Evolutionary conservation across 805 yeast species (phyloP).

Genomic region (Starmerella powellii): DNA sequence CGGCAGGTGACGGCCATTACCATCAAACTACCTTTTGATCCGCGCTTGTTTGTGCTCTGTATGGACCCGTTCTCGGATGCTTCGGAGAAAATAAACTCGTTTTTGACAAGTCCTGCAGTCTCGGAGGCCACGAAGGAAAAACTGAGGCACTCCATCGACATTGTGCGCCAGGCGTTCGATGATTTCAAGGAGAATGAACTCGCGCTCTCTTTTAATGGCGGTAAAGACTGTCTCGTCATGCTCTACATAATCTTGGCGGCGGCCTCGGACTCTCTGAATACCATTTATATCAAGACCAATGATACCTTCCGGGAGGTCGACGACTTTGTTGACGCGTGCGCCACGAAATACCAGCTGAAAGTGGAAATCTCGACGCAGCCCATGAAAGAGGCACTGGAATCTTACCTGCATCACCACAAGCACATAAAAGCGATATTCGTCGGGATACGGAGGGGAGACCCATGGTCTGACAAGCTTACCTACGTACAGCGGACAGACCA

Average conservation of each 20-base stretch:
- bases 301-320: constrained; percentile 60
- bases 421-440: constrained; percentile 63
- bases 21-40: no score
- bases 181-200: constrained; percentile 20
- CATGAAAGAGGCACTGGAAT: constrained; percentile 58
- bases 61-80: constrained; percentile 7
- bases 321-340: constrained; percentile 48
- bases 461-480: constrained; percentile 51
- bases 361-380: constrained; percentile 32
- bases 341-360: constrained; percentile 42
- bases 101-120: constrained; percentile 5
- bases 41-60: not conserved
- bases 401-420: constrained; percentile 43
- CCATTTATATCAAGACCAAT: constrained; percentile 68
- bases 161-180: constrained; percentile 25
- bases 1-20: no score
- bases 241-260: constrained; percentile 57
- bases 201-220: constrained; percentile 87
- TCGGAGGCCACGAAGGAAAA: constrained; percentile 19
- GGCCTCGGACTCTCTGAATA: constrained; percentile 27
- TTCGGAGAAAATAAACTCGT: not conserved
- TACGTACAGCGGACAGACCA: constrained; percentile 68
- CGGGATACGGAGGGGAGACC: constrained; percentile 82
- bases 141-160: constrained; percentile 22
- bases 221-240: constrained; percentile 91